Conservation (phyloP, 345 rosid species). For the Triadica sebifera region DNA sequence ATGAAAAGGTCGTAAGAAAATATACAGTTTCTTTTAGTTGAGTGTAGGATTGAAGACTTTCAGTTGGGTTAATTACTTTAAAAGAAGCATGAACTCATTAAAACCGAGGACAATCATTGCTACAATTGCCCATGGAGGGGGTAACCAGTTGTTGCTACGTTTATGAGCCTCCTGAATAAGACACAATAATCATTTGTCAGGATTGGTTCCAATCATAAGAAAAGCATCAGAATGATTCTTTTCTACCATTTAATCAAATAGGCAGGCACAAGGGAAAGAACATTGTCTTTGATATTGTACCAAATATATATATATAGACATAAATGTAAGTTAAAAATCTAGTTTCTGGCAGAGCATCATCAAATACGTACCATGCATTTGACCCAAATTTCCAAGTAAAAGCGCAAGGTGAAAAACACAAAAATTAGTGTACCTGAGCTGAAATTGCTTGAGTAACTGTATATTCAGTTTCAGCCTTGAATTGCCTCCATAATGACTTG, state of each 20-base stretch:
- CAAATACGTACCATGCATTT: neutral
- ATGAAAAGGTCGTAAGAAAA: neutral
- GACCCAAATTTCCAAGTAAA: neutral
- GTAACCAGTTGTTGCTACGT: constrained; percentile 63
- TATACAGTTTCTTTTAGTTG: neutral
- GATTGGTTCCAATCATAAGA: constrained; percentile 5
- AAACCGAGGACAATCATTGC: constrained; percentile 65
- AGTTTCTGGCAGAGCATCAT: neutral
- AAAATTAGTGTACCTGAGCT: constrained; percentile 47
- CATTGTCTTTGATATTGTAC: neutral
- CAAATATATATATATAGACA: neutral
- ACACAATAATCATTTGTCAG: constrained; percentile 14
- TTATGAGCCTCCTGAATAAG: constrained; percentile 60
- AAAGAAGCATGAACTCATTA: constrained; percentile 71
- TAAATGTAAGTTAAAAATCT: neutral
- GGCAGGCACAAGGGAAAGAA: neutral
- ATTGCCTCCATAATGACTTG: constrained; percentile 31
- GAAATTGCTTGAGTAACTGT: constrained; percentile 52
- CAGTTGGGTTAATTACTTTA: constrained; percentile 40
- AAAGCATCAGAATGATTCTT: neutral
- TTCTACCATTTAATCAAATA: neutral
- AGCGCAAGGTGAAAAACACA: too few species aligned
- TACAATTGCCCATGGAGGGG: constrained; percentile 69
- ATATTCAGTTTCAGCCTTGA: constrained; percentile 32
- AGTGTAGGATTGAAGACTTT: neutral